Percentiles rank a stretch among this genome's conserved stretches.
Evolutionary conservation across 345 rosid genomes (phyloP).

Genomic region (Nephelium lappaceum): DNA sequence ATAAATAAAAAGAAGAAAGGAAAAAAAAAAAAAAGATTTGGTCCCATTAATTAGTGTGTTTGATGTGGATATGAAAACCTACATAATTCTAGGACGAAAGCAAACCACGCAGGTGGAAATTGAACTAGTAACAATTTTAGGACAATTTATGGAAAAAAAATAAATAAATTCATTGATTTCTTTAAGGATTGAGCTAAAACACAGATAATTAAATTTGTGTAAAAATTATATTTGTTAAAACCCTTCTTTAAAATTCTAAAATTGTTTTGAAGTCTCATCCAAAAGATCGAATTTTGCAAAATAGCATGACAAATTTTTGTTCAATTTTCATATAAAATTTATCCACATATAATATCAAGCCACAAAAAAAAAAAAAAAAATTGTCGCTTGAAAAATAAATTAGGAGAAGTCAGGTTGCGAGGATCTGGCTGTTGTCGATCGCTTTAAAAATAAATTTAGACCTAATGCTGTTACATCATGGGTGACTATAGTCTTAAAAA

Average conservation of each 20-base stretch:
- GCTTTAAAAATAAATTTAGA: slow-evolving; percentile 24
- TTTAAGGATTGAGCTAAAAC: no score
- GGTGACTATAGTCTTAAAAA: background rate
- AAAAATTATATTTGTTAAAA: background rate
- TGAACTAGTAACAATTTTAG: background rate
- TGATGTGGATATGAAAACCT: background rate
- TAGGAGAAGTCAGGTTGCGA: background rate
- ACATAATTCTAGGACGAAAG: background rate
- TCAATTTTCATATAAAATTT: no score
- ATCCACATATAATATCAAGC: background rate
- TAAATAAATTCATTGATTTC: no score
- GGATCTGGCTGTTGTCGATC: background rate
- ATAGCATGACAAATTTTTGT: no score
- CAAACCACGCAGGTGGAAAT: background rate
- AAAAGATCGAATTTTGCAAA: no score
- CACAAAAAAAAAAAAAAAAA: no score
- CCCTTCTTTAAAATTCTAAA: background rate
- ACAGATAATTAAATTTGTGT: background rate
- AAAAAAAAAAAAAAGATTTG: background rate
- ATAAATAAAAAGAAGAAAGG: no score
- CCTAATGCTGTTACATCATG: slow-evolving; percentile 12
- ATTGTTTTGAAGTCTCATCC: no score
- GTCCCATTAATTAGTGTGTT: background rate
- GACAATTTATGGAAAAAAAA: background rate
- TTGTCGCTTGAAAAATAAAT: background rate